phyloP scores from a whole-genome alignment of 2,329 filamentous ascomycete species.

The Monosporascus sp. region DNA sequence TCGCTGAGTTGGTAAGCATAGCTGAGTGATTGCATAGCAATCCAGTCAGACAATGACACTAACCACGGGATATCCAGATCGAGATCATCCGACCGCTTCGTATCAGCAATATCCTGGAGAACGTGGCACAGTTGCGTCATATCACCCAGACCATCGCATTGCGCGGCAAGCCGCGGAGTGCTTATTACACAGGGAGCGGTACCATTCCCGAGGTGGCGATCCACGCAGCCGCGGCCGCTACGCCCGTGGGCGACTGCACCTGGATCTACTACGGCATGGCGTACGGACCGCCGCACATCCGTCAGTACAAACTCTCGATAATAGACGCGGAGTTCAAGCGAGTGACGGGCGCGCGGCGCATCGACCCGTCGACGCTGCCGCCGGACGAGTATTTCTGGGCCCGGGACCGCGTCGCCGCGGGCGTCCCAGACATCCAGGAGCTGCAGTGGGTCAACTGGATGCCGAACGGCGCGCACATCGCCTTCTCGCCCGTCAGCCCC shows the following conservation, averaged over 20 bases:
- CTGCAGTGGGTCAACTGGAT: constrained; percentile 35
- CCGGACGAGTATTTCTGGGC: constrained; percentile 27
- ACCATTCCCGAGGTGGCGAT: constrained; percentile 27
- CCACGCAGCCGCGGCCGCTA: constrained; percentile 22
- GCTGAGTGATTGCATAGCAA: neutral
- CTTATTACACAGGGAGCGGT: constrained; percentile 25
- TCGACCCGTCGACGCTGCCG: constrained; percentile 29
- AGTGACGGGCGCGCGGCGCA: constrained; percentile 22
- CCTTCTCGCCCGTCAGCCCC: constrained; percentile 39
- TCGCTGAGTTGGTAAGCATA: constrained; percentile 34
- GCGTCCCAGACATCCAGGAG: constrained; percentile 34
- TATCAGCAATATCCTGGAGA: constrained; percentile 31
- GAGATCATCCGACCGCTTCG: constrained; percentile 43
- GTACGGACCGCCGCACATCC: constrained; percentile 28
- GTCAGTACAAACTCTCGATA: constrained; percentile 27
- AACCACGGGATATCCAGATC: constrained; percentile 16
- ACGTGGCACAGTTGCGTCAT: constrained; percentile 30
- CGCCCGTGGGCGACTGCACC: constrained; percentile 28
- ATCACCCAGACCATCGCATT: constrained; percentile 31
- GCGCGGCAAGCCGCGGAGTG: constrained; percentile 27
- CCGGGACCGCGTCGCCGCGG: constrained; percentile 25
- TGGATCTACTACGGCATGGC: constrained; percentile 30
- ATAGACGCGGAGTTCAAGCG: constrained; percentile 26
- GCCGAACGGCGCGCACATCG: constrained; percentile 37
- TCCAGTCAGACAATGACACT: neutral